Evolutionary conservation across 805 yeast species (phyloP), one percentile per base, ranked within the genome.

Genomic region (Metschnikowia koreensis): DNA sequence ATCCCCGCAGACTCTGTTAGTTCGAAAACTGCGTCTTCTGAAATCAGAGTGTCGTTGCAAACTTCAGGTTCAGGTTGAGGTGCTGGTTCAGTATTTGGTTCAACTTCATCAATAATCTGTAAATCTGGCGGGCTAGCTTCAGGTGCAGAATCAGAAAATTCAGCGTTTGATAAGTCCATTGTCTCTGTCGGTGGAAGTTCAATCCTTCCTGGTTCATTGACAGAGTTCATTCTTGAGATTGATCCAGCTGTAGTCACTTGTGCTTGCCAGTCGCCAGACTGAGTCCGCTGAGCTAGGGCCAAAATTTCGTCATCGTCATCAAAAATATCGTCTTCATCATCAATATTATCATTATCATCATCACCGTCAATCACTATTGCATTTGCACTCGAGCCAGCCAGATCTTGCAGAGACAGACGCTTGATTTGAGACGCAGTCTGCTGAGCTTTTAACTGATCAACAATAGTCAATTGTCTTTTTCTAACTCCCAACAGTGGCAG

Each of bases 1-100:
- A 71, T 63, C 0, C 82, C 83, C 15, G 70, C 80, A 6, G 55
- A 52, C 0, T 58, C 52, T 41, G 36, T 9, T 7, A 29, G 26
- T 15, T 13, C 16, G 16, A 28, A 41, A 1, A 41, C 16, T 7
- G 16, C 27, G 3, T 28, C 44, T 22, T 22, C 22, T 22, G 4
- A 4, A 22, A 4, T 4, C 22, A 4, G 4, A 22, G 22, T 22
- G 22, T 22, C 22, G 22, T 22, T 22, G 22, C 22, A 22, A 22
- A 22, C 22, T 22, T 22, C 22, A 22, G 22, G 22, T 22, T 22
- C 22, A 22, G 22, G 22, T 22, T 22, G 4, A 22, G 22, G 22
- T 22, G 10, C 17, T 2, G 7, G 12, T 16, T 13, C 11, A 16
- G 11, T 6, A 16, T 15, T 13, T 7, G 22, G 41, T 16, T 17